Evolutionary conservation across 352 stramenopile genomes (phyloP), one percentile per base, ranked within the genome.

Genomic region (Globisporangium nunn): DNA sequence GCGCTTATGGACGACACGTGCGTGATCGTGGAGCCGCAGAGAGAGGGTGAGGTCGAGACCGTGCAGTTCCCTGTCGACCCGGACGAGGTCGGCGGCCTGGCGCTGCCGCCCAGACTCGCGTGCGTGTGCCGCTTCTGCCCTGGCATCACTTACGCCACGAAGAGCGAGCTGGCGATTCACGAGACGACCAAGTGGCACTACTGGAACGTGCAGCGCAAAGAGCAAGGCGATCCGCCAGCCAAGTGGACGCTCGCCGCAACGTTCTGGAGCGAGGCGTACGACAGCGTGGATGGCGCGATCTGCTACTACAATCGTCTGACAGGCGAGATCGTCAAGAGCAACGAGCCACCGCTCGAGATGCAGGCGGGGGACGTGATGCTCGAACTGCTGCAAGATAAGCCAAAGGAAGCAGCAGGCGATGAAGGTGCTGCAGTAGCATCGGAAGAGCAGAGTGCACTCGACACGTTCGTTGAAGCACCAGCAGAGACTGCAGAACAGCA

Each of bases 281-380:
- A 90, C 58, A 82, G 69, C 29, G 68, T 37, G 5, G 79, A 81
- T 50, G 78, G 78, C 33, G 39, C 76, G 1, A 68, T 93, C 17
- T 87, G 76, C 56, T 91, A 79, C 59, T 80, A 78, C 57, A 93
- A 91, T 53, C 70, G 68, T 30, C 80, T 91, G 76, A 88, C 78
- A 0, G 72, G 78, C 29, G 63, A 88, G 41, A 59, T 90, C 12
- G 63, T 85, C 7, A 80, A 79, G 33, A 60, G 55, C 2, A 68
- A 72, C 15, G 72, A 74, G 1, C 74, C 71, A 30, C 79, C 82
- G 8, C 43, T 57, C 23, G 82, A 92, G 62, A 79, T 90, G 71
- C 75, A 86, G 61, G 82, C 71, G 3, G 66, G 84, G 58, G 80
- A 92, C 28, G 68, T 91, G 40, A 52, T 90, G 52, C 70, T 92